A percentile compares a stretch with the other conserved stretches of the same genome.
Conservation (phyloP, 352 stramenopile species). For the Peronospora tabacina region DNA sequence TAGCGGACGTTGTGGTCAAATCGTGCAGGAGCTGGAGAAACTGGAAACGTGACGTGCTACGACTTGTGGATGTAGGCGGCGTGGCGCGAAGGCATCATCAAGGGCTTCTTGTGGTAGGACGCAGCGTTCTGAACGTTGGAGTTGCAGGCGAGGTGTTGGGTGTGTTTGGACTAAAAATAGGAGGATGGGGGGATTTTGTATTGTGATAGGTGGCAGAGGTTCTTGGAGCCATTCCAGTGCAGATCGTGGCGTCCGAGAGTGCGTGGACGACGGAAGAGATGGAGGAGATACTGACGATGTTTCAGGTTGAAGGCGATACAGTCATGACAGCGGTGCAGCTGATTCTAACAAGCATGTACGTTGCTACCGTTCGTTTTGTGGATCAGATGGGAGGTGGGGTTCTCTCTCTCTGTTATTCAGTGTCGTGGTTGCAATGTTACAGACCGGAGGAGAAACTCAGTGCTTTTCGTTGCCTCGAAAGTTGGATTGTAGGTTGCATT, state of each 20-base stretch:
- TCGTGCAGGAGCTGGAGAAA: conserved; percentile 31
- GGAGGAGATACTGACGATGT: conserved; percentile 23
- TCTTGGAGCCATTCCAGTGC: conserved; percentile 39
- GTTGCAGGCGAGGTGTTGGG: background rate
- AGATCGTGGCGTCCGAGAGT: conserved; percentile 29
- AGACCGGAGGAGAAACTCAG: conserved; percentile 33
- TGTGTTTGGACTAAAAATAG: background rate
- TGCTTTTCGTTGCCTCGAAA: conserved; percentile 56
- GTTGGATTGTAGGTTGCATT: conserved; percentile 56
- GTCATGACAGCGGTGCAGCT: conserved; percentile 37
- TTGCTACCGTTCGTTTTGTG: background rate
- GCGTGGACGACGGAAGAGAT: conserved; percentile 25
- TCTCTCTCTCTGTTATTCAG: conserved; percentile 1
- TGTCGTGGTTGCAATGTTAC: background rate
- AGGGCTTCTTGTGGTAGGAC: conserved; percentile 32
- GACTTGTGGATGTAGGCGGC: conserved; percentile 35
- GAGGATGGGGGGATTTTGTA: conserved; percentile 7
- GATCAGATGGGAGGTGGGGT: background rate
- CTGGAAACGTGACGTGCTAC: conserved; percentile 46
- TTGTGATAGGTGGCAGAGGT: conserved; percentile 37
- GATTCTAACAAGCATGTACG: conserved; percentile 41
- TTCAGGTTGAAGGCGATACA: conserved; percentile 34
- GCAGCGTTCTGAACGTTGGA: background rate
- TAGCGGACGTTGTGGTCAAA: conserved; percentile 46
- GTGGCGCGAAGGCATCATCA: conserved; percentile 25